phyloP scores from a whole-genome alignment of 108 stramenopile genomes.

The Licmophora abbreviata region DNA sequence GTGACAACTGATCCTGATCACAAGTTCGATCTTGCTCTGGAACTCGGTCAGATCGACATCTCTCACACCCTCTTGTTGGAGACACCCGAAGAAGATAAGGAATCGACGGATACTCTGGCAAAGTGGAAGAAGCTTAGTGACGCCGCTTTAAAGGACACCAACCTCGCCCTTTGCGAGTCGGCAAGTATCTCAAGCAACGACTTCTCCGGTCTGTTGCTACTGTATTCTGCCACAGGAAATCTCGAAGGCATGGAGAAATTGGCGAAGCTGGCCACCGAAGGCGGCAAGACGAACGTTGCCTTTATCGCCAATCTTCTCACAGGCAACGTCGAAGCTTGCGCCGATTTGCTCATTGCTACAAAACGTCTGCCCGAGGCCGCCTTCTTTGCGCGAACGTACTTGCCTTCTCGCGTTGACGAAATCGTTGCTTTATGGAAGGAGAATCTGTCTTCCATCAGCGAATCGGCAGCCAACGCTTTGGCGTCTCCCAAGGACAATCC shows the following conservation, averaged over 20 bases:
- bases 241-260: conserved; percentile 83
- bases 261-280: conserved; percentile 62
- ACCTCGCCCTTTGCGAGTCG: conserved; percentile 89
- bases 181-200: conserved; percentile 88
- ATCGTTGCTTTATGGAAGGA: conserved; percentile 91
- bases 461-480: conserved; percentile 86
- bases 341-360: conserved; percentile 81
- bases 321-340: conserved; percentile 88
- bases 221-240: conserved; percentile 92
- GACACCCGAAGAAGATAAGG: conserved; percentile 80
- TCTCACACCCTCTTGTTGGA: conserved; percentile 78
- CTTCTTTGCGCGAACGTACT: conserved; percentile 95
- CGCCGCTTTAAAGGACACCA: conserved; percentile 89
- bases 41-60: conserved; percentile 87
- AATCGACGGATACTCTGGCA: conserved; percentile 88
- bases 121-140: conserved; percentile 98
- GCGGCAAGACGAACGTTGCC: conserved; percentile 92
- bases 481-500: conserved; percentile 80
- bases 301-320: conserved; percentile 89
- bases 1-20: conserved; percentile 94
- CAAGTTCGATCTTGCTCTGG: conserved; percentile 94
- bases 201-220: conserved; percentile 86
- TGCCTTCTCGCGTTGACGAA: conserved; percentile 87
- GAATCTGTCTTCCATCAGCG: conserved; percentile 77
- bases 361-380: conserved; percentile 97